A percentile compares a stretch with the other conserved stretches of the same genome.
phyloP scores from a whole-genome alignment of 805 yeast genomes.

The Barnettozyma sucrosica region DNA sequence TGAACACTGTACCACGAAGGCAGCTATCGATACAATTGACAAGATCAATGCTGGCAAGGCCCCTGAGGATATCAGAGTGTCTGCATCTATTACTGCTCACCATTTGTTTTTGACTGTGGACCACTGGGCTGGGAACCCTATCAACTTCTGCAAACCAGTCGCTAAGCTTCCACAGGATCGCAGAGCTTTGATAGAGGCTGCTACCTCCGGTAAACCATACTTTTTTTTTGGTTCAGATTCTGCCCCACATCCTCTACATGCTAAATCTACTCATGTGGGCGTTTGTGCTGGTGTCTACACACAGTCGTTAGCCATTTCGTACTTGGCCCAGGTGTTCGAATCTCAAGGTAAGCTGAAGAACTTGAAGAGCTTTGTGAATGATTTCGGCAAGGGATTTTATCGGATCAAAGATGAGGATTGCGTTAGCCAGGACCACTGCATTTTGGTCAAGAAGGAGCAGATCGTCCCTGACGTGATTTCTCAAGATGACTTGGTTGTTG shows the following conservation, averaged over 20 bases:
- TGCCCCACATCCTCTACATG: conserved; percentile 89
- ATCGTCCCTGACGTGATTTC: conserved; percentile 55
- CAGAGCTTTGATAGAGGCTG: conserved; percentile 77
- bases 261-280: conserved; percentile 69
- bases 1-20: conserved; percentile 92
- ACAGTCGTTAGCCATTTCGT: conserved; percentile 75
- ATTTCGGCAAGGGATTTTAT: conserved; percentile 70
- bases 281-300: conserved; percentile 99
- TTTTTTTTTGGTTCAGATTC: conserved; percentile 97
- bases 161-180: conserved; percentile 88
- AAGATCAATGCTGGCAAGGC: conserved; percentile 46
- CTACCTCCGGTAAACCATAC: conserved; percentile 84
- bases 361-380: conserved; percentile 69
- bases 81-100: conserved; percentile 94
- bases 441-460: conserved; percentile 48
- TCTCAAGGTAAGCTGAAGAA: conserved; percentile 54
- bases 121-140: conserved; percentile 94
- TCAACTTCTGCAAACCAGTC: conserved; percentile 95
- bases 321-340: conserved; percentile 84
- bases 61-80: conserved; percentile 49
- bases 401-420: conserved; percentile 41
- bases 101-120: conserved; percentile 86
- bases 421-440: conserved; percentile 41
- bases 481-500: conserved; percentile 46
- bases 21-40: conserved; percentile 74